Percentiles rank a stretch among this genome's conserved stretches.
These are phyloP conservation scores for Cyberlindnera mycetangii DNA, from an alignment of 805 yeast genomes.

Conservation along the genomic window DNA sequence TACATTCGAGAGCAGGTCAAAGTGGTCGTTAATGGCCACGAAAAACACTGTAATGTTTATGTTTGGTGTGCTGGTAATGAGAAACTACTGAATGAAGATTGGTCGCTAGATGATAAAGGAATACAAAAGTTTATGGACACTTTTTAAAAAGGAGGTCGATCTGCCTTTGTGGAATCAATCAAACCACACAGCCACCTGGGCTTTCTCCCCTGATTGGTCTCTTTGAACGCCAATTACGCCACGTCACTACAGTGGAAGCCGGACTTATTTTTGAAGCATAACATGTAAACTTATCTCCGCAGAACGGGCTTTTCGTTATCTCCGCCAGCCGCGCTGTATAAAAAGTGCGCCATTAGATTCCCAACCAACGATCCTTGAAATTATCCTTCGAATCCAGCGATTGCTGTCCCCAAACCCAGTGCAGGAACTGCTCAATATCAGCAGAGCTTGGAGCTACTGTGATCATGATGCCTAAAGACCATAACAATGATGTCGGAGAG, in stretches of 20 bases:
- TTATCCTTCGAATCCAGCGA: too few relatives aligned
- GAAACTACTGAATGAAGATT: constrained; percentile 4
- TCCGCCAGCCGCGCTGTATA: neutral
- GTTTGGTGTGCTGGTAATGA: constrained; percentile 6
- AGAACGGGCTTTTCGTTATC: neutral
- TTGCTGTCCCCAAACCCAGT: too few relatives aligned
- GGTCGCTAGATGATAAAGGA: constrained; percentile 4
- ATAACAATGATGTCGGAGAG: neutral
- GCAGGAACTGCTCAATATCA: neutral
- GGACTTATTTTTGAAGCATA: too few relatives aligned
- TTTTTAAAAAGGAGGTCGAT: too few relatives aligned
- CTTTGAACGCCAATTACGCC: too few relatives aligned
- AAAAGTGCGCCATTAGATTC: constrained; percentile 1
- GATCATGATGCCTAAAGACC: neutral
- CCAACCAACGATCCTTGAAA: too few relatives aligned
- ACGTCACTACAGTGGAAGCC: too few relatives aligned
- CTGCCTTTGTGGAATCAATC: too few relatives aligned
- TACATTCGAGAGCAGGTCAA: constrained; percentile 5
- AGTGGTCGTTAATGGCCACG: neutral
- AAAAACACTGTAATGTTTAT: constrained; percentile 4
- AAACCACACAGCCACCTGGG: too few relatives aligned
- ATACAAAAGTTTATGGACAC: constrained; percentile 6
- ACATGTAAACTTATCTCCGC: too few relatives aligned
- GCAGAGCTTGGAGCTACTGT: neutral
- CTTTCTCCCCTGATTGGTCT: too few relatives aligned